Evolutionary conservation across 2,329 filamentous ascomycete species (phyloP).

Genomic region (Colletotrichum lupini): DNA sequence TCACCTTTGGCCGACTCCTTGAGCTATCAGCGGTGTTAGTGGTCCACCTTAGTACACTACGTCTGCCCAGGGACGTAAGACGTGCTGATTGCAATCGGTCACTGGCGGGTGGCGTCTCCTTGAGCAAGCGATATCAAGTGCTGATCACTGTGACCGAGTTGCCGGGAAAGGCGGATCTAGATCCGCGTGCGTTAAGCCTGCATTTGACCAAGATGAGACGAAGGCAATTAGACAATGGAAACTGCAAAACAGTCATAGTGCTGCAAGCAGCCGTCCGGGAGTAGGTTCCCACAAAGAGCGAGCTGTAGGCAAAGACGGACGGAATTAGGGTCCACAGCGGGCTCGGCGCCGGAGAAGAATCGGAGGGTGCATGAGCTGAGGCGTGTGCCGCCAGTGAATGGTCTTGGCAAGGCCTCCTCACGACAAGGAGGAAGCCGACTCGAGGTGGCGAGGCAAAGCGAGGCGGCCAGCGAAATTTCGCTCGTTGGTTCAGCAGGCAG

Average conservation of each 20-base stretch:
- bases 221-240: background rate
- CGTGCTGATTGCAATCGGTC: background rate
- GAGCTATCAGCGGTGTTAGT: background rate
- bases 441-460: slow-evolving; percentile 16
- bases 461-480: background rate
- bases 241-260: background rate
- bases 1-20: background rate
- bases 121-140: background rate
- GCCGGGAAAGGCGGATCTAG: slow-evolving; percentile 2
- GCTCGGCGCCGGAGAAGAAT: slow-evolving; percentile 25
- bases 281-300: background rate
- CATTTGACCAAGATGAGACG: slow-evolving; percentile 13
- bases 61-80: background rate
- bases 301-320: background rate
- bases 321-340: slow-evolving; percentile 16
- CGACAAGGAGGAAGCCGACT: slow-evolving; percentile 1
- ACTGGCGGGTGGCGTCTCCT: background rate
- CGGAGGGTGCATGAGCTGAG: slow-evolving; percentile 19
- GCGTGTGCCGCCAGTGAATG: background rate
- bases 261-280: background rate
- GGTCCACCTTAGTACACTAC: background rate
- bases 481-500: background rate
- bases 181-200: background rate
- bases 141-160: background rate
- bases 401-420: slow-evolving; percentile 20